phyloP scores from a whole-genome alignment of 371 early-diverging fungal species.

The Catenaria anguillulae region DNA sequence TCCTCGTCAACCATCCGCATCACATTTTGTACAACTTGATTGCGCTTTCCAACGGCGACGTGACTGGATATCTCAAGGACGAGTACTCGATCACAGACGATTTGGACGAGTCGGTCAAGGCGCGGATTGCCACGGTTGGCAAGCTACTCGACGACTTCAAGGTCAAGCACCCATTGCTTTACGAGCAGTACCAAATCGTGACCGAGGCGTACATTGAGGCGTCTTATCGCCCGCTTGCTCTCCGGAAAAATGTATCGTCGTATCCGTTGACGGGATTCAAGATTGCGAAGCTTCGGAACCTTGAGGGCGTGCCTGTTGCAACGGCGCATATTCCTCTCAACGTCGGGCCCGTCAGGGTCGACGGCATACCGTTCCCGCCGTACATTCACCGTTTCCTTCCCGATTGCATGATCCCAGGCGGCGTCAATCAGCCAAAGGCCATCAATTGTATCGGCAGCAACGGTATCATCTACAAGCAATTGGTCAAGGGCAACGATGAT shows the following conservation, averaged over 20 bases:
- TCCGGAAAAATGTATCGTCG: too few relatives aligned
- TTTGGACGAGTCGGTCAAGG: constrained; percentile 13
- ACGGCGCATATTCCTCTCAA: constrained; percentile 4
- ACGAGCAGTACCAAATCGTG: constrained; percentile 10
- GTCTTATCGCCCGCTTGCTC: neutral
- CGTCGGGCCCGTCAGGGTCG: neutral
- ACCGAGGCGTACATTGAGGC: constrained; percentile 8
- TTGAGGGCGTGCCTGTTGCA: constrained; percentile 8
- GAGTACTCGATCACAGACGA: neutral
- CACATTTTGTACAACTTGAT: constrained; percentile 22
- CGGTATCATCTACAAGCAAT: constrained; percentile 24
- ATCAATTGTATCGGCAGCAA: constrained; percentile 22
- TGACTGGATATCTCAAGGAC: neutral
- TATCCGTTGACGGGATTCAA: too few relatives aligned
- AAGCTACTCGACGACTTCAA: constrained; percentile 15
- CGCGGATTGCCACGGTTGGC: constrained; percentile 18
- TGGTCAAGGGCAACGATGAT: constrained; percentile 35
- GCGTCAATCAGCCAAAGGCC: constrained; percentile 30
- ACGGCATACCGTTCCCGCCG: constrained; percentile 9
- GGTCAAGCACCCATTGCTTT: constrained; percentile 9
- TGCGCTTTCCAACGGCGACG: constrained; percentile 16
- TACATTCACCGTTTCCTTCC: constrained; percentile 11
- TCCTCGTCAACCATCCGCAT: constrained; percentile 27
- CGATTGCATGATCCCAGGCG: constrained; percentile 26
- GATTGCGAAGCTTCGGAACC: constrained; percentile 10